These are phyloP conservation scores for Trametes polyzona DNA, from an alignment of 1,284 basidiomycete species.

Conservation along the genomic window DNA sequence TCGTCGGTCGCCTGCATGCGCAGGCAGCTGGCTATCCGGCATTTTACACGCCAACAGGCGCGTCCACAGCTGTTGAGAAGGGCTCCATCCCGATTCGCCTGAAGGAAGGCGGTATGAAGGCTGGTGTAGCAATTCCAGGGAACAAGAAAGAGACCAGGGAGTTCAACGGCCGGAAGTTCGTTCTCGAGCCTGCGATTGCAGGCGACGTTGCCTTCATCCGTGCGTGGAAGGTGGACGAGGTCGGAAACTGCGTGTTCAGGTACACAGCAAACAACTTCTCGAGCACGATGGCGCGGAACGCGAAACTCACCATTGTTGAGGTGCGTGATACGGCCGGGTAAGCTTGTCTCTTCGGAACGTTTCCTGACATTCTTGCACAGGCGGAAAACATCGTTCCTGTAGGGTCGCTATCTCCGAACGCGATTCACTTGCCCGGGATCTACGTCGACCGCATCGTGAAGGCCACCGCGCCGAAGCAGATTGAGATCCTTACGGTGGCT, in stretches of 20 bases:
- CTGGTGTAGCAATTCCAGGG: conserved; percentile 71
- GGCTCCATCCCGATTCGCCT: conserved; percentile 79
- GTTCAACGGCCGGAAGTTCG: conserved; percentile 83
- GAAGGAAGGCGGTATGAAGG: conserved; percentile 65
- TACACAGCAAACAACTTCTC: conserved; percentile 92
- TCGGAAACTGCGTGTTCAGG: conserved; percentile 86
- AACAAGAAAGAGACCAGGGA: conserved; percentile 80
- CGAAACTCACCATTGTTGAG: conserved; percentile 91
- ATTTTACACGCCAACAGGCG: conserved; percentile 95
- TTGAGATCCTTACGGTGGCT: conserved; percentile 79
- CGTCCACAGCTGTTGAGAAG: conserved; percentile 84
- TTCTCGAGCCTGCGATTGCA: conserved; percentile 86
- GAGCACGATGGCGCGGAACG: conserved; percentile 86
- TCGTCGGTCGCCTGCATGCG: conserved; percentile 90
- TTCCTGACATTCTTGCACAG: conserved; percentile 38
- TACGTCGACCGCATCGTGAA: conserved; percentile 89
- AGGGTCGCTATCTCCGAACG: conserved; percentile 83
- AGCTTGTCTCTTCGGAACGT: background rate
- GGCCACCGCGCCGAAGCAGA: conserved; percentile 78
- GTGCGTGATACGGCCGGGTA: conserved; percentile 42
- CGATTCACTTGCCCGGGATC: conserved; percentile 85
- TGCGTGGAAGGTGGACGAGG: conserved; percentile 96
- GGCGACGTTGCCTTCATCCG: conserved; percentile 90
- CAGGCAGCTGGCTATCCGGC: conserved; percentile 96
- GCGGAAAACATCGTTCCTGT: conserved; percentile 92